Base-by-base conservation (phyloP, 2,329 filamentous ascomycete species). In the Sporothrix sp. region DNA sequence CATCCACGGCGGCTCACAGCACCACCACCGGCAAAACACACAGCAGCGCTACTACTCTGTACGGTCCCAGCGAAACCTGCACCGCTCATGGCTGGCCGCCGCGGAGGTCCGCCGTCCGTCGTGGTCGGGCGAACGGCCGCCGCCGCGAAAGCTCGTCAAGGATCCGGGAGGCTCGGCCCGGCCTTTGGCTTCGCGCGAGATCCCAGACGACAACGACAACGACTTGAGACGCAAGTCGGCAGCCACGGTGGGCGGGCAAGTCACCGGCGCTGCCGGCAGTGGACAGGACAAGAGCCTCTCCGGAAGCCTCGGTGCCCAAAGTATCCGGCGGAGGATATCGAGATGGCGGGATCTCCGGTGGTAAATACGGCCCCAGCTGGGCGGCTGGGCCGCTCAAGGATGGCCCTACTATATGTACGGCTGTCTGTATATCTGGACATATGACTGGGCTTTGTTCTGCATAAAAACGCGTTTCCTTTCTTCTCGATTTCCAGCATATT, bases 21-120 rank as follows among this genome's bases (percentile, higher is more conserved):
- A 28, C 1, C 43, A 21, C n/a, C n/a, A n/a, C n/a, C n/a, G n/a
- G n/a, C n/a, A n/a, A n/a, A n/a, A n/a, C n/a, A n/a, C n/a, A n/a
- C 33, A 39, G 1, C 25, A 21, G 27, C 25, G 36, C 27, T 46
- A 45, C 33, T 36, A 53, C 8, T 20, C 21, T 4, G 28, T 47
- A 2, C 32, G 25, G 3, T 40, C 47, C 7, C 54, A 54, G 27
- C 44, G 51, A 9, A 32, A 21, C 8, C 32, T 44, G 13, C 54
- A 53, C 8, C 52, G 54, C 7, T 36, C 48, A 20, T 55, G 54
- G 54, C 45, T 56, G 9, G 37, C 50, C 6, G 52, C 50, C 4
- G 48, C 53, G 66, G 55, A 71, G 58, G 48, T 68, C 66, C 23
- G 68, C 7, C 45, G 50, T 13, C 45, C 50, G 16, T 48, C 49